Evolutionary conservation across 192 early-diverging fungal species (phyloP).

Genomic region (Ambispora gerdemannii): DNA sequence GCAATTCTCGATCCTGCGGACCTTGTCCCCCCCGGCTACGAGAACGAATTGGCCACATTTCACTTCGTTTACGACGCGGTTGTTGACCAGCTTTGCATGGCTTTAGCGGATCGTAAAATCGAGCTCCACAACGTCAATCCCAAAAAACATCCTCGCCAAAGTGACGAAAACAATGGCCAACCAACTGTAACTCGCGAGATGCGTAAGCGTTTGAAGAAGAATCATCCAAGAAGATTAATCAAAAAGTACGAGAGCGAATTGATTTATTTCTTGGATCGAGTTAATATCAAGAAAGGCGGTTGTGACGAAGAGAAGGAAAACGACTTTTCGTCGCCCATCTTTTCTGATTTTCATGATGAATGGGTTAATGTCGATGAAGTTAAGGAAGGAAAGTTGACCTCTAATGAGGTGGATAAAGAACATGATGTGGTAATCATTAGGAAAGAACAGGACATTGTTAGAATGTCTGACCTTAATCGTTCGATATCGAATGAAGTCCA

Average conservation of each 20-base stretch:
- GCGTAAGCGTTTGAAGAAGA: constrained; percentile 46
- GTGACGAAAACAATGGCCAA: constrained; percentile 1
- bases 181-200: constrained; percentile 36
- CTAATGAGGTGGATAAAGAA: constrained; percentile 21
- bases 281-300: too few species aligned
- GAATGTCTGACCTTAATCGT: background rate
- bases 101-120: constrained; percentile 31
- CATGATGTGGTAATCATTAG: background rate
- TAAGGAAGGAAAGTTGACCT: background rate
- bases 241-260: constrained; percentile 47
- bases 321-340: background rate
- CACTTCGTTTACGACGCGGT: constrained; percentile 47
- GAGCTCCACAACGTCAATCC: constrained; percentile 4
- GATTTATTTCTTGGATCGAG: constrained; percentile 42
- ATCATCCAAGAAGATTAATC: constrained; percentile 49
- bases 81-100: constrained; percentile 36
- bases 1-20: constrained; percentile 50
- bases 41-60: constrained; percentile 36
- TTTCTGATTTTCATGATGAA: background rate
- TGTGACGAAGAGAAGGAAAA: background rate
- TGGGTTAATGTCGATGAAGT: background rate
- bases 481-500: background rate
- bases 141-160: background rate
- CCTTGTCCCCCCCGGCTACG: constrained; percentile 48
- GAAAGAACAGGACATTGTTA: background rate